Conservation (phyloP, 768 basidiomycete species). For the Rhizopogon vesiculosus region DNA sequence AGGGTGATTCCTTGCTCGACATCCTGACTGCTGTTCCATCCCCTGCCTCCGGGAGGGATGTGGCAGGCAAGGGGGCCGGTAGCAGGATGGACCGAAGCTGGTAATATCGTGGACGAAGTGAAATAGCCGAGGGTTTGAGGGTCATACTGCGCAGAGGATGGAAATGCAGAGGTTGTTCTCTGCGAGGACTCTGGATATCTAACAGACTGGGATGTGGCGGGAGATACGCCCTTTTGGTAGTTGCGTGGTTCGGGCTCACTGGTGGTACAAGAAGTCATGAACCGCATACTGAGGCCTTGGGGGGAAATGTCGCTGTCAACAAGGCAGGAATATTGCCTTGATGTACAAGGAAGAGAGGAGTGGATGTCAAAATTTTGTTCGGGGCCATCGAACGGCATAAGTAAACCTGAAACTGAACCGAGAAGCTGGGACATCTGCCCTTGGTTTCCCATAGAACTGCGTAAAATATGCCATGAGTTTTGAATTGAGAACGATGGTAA, state of each 20-base stretch:
- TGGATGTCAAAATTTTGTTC: conserved; percentile 14
- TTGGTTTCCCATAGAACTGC: not conserved
- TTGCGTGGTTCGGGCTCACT: conserved; percentile 23
- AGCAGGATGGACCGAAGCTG: conserved; percentile 2
- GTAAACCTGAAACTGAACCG: not conserved
- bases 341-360: conserved; percentile 11
- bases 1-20: not conserved
- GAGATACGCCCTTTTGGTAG: conserved; percentile 12
- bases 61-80: not conserved
- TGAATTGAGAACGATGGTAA: not conserved
- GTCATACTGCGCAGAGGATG: conserved; percentile 11
- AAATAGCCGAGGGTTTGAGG: conserved; percentile 7
- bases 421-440: not conserved
- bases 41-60: not conserved
- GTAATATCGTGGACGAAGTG: conserved; percentile 9
- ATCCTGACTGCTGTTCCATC: conserved; percentile 17
- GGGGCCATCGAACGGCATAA: conserved; percentile 7
- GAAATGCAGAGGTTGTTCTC: conserved; percentile 20
- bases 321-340: conserved; percentile 9
- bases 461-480: not conserved
- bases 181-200: conserved; percentile 28
- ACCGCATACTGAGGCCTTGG: conserved; percentile 18
- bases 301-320: conserved; percentile 1
- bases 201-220: conserved; percentile 8
- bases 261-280: conserved; percentile 20